Percentiles rank a stretch among this genome's conserved stretches.
phyloP scores from a whole-genome alignment of 2,329 filamentous ascomycete species.

The Alternaria metachromatica region DNA sequence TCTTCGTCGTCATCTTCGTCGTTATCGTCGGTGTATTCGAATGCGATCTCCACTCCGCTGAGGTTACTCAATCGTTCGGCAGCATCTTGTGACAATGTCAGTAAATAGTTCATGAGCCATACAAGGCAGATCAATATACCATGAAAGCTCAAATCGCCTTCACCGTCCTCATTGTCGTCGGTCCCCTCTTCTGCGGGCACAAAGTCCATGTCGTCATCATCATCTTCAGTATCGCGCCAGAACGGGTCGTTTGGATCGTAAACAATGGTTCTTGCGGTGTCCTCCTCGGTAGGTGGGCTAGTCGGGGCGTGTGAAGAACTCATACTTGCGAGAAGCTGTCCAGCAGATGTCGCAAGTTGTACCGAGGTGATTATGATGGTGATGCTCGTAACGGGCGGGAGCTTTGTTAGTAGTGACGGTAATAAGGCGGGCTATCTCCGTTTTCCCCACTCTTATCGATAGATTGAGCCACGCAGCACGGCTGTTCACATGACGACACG shows the following conservation, averaged over 20 bases:
- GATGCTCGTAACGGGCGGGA: conserved; percentile 8
- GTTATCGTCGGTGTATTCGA: conserved; percentile 49
- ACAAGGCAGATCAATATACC: conserved; percentile 24
- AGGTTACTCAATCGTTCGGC: conserved; percentile 52
- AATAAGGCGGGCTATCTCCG: conserved; percentile 12
- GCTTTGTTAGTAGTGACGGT: conserved; percentile 12
- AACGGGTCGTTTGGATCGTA: conserved; percentile 45
- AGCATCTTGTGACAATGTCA: conserved; percentile 40
- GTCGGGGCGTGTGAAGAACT: conserved; percentile 32
- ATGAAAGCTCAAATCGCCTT: conserved; percentile 45
- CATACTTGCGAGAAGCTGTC: conserved; percentile 24
- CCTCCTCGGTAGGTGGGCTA: conserved; percentile 33
- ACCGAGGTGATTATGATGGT: conserved; percentile 9
- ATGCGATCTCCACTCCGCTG: conserved; percentile 51
- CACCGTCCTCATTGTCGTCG: conserved; percentile 49
- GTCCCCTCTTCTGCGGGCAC: conserved; percentile 52
- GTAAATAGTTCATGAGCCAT: neutral
- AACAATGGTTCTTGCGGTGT: conserved; percentile 32
- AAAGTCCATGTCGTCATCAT: conserved; percentile 60
- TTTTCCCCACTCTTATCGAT: conserved; percentile 15
- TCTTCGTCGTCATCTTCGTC: conserved; percentile 41
- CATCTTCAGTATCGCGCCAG: conserved; percentile 43
- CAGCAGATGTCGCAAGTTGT: conserved; percentile 1
- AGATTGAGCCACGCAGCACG: neutral
- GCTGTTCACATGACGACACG: neutral